phyloP scores from a whole-genome alignment of 2,329 filamentous ascomycete species.

The Apiospora phragmitis region DNA sequence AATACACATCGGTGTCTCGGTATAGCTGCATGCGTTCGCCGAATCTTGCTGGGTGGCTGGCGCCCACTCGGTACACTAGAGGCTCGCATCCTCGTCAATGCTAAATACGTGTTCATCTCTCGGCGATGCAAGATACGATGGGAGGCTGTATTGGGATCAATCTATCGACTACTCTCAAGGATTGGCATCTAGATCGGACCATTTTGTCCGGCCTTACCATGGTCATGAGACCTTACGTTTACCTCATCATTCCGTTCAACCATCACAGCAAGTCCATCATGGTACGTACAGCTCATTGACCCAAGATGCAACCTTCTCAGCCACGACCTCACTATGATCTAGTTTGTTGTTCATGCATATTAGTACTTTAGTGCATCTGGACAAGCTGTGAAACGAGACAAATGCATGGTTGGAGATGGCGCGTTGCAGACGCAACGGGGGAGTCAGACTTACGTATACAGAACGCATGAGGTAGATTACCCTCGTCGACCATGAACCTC shows the following conservation, averaged over 20 bases:
- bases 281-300: slow-evolving; percentile 50
- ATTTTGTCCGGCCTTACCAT: neutral
- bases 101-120: neutral
- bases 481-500: slow-evolving; percentile 55
- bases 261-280: neutral
- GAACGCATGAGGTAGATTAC: slow-evolving; percentile 60
- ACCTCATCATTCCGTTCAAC: neutral
- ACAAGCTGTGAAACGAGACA: neutral
- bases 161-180: neutral
- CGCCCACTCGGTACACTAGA: neutral
- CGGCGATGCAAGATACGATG: neutral
- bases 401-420: neutral
- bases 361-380: neutral
- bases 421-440: neutral
- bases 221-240: neutral
- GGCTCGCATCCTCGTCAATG: neutral
- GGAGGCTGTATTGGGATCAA: neutral
- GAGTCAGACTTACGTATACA: slow-evolving; percentile 48
- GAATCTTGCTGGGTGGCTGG: neutral
- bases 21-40: neutral
- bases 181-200: neutral
- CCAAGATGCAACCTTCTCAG: slow-evolving; percentile 49
- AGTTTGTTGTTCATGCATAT: neutral
- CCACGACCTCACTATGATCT: slow-evolving; percentile 50
- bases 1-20: neutral